These are phyloP conservation scores for Tylopilus sp. DNA, from an alignment of 1,284 basidiomycete species.

Conservation along the genomic window DNA sequence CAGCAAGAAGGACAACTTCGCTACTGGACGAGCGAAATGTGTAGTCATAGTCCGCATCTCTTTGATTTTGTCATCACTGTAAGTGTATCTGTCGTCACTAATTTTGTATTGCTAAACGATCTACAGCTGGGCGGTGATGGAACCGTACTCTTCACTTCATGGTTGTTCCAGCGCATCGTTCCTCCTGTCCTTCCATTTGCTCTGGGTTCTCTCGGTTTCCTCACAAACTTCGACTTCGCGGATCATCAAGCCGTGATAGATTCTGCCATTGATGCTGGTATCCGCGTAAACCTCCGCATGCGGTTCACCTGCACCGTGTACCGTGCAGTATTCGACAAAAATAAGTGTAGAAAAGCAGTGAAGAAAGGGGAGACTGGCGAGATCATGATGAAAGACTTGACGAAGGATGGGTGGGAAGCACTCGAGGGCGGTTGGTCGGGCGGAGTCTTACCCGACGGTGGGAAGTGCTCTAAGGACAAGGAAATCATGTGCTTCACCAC, in stretches of 20 bases:
- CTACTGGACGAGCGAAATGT: constrained; percentile 99
- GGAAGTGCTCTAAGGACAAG: constrained; percentile 80
- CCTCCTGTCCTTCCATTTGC: constrained; percentile 98
- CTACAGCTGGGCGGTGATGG: constrained; percentile 95
- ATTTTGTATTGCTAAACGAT: constrained; percentile 20
- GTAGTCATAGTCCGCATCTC: constrained; percentile 89
- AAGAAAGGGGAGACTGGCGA: constrained; percentile 94
- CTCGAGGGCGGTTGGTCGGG: constrained; percentile 81
- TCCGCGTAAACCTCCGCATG: constrained; percentile 98
- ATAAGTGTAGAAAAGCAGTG: constrained; percentile 83
- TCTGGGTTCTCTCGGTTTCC: constrained; percentile 97
- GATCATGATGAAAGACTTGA: constrained; percentile 93
- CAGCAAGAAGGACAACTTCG: constrained; percentile 90
- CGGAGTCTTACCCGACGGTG: constrained; percentile 52
- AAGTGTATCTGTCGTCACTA: constrained; percentile 45
- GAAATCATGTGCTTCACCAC: constrained; percentile 99
- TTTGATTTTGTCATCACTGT: constrained; percentile 99
- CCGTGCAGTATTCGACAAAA: constrained; percentile 83
- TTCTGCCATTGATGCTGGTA: constrained; percentile 91
- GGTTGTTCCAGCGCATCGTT: constrained; percentile 98
- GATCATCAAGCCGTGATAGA: constrained; percentile 92
- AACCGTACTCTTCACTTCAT: constrained; percentile 98
- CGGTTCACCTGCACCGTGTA: constrained; percentile 99
- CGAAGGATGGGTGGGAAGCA: constrained; percentile 93
- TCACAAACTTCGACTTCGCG: constrained; percentile 98